phyloP scores from a whole-genome alignment of 1,284 basidiomycete genomes.

The Wallemia ichthyophaga region DNA sequence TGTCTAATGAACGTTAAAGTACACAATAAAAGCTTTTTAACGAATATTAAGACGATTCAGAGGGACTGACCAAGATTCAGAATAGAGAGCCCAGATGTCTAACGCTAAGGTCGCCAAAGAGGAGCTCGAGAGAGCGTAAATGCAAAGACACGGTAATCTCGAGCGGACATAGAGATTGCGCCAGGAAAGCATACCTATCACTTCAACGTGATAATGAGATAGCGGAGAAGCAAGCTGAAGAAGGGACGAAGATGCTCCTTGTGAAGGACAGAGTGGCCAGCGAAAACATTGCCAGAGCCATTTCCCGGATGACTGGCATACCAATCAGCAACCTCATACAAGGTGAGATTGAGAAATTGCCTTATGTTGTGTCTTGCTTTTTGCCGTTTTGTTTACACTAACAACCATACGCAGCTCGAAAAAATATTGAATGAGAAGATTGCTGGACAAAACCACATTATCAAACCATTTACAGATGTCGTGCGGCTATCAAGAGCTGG shows the following conservation, averaged over 20 bases:
- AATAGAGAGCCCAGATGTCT: constrained; percentile 40
- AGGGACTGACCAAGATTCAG: constrained; percentile 36
- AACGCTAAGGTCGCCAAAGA: constrained; percentile 48
- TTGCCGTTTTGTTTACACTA: constrained; percentile 2
- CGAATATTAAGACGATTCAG: constrained; percentile 30
- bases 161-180: constrained; percentile 51
- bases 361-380: constrained; percentile 38
- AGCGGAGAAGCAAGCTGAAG: constrained; percentile 26
- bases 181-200: constrained; percentile 54
- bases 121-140: constrained; percentile 49
- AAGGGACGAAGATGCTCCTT: constrained; percentile 24
- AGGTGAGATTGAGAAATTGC: constrained; percentile 62
- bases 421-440: constrained; percentile 39
- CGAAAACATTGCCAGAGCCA: constrained; percentile 60
- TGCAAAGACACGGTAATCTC: constrained; percentile 55
- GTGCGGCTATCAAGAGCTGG: constrained; percentile 73
- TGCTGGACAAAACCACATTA: constrained; percentile 62
- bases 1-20: constrained; percentile 36
- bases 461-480: constrained; percentile 50
- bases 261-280: constrained; percentile 62
- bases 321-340: constrained; percentile 64
- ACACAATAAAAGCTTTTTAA: constrained; percentile 35
- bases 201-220: constrained; percentile 41
- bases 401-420: constrained; percentile 34
- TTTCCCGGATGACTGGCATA: constrained; percentile 64